Conservation (phyloP, 768 basidiomycete genomes). For the Leucocoprinus leucothites region DNA sequence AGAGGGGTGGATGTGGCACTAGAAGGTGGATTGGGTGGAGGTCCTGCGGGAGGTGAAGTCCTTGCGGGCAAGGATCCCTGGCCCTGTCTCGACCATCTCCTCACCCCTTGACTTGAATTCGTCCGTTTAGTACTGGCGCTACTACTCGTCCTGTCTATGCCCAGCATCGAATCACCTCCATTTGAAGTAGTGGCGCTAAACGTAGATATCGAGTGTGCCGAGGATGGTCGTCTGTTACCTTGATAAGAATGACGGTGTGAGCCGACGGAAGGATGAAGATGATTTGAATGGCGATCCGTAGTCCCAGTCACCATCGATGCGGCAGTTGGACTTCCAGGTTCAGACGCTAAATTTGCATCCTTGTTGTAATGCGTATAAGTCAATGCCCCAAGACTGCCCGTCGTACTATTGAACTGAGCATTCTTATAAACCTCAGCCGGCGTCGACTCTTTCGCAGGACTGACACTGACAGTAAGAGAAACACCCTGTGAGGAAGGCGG, state of each 20-base stretch:
- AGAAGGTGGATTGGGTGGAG: slow-evolving; percentile 41
- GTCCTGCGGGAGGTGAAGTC: slow-evolving; percentile 56
- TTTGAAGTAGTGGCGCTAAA: slow-evolving; percentile 37
- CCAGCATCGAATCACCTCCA: slow-evolving; percentile 12
- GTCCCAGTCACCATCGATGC: slow-evolving; percentile 32
- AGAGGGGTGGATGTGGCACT: background rate
- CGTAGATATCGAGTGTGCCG: slow-evolving; percentile 44
- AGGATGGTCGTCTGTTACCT: slow-evolving; percentile 28
- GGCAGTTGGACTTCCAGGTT: slow-evolving; percentile 17
- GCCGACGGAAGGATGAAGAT: too few species aligned
- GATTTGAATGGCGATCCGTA: slow-evolving; percentile 31
- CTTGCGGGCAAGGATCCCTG: slow-evolving; percentile 48
- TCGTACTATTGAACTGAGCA: slow-evolving; percentile 4
- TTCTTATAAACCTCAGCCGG: slow-evolving; percentile 16
- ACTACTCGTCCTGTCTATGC: slow-evolving; percentile 30
- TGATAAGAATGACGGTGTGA: too few species aligned
- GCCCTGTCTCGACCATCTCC: slow-evolving; percentile 57
- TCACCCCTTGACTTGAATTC: slow-evolving; percentile 24
- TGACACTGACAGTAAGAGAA: background rate
- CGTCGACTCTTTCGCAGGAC: slow-evolving; percentile 9
- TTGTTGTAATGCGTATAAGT: slow-evolving; percentile 6
- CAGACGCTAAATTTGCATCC: background rate
- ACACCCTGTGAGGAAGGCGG: background rate
- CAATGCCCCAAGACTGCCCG: slow-evolving; percentile 7
- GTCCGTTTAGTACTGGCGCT: slow-evolving; percentile 30